Percentiles rank a stretch among this genome's conserved stretches.
Conservation (phyloP, 1,284 basidiomycete species). For the Takashimella koratensis region DNA sequence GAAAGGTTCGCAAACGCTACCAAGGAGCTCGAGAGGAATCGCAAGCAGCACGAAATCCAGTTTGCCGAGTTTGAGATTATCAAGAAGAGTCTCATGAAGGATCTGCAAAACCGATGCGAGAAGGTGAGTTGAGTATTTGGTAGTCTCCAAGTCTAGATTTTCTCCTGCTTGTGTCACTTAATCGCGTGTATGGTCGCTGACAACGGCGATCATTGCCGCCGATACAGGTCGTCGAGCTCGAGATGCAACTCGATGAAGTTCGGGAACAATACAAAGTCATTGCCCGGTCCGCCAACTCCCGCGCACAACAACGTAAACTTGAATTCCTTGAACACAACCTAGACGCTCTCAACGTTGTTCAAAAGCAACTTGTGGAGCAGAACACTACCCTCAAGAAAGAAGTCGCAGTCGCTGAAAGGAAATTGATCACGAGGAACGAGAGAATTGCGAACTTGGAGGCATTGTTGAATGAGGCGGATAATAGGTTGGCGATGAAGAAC, state of each 20-base stretch:
- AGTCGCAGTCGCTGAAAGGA: constrained; percentile 92
- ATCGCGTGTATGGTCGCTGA: too few relatives aligned
- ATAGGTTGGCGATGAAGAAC: constrained; percentile 83
- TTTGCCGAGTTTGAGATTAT: constrained; percentile 97
- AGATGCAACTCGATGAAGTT: constrained; percentile 98
- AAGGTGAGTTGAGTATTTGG: constrained; percentile 66
- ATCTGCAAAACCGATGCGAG: constrained; percentile 98
- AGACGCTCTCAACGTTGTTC: constrained; percentile 90
- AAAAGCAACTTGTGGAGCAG: constrained; percentile 99
- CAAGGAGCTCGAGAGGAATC: constrained; percentile 92
- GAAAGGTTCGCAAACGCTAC: constrained; percentile 95
- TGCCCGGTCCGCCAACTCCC: constrained; percentile 94
- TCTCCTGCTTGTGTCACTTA: too few relatives aligned
- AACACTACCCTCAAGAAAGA: constrained; percentile 98
- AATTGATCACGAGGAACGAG: constrained; percentile 91
- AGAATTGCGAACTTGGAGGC: constrained; percentile 94
- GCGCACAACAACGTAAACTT: constrained; percentile 99
- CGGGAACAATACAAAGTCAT: constrained; percentile 99
- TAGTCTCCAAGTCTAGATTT: too few relatives aligned
- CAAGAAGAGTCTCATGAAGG: constrained; percentile 98
- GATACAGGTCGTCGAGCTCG: constrained; percentile 98
- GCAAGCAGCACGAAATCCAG: constrained; percentile 95
- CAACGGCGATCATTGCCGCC: too few relatives aligned
- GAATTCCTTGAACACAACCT: constrained; percentile 96
- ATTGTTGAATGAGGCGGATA: constrained; percentile 87